Conservation (phyloP, 1,139 yeast species). For the Zygoascus sp. region DNA sequence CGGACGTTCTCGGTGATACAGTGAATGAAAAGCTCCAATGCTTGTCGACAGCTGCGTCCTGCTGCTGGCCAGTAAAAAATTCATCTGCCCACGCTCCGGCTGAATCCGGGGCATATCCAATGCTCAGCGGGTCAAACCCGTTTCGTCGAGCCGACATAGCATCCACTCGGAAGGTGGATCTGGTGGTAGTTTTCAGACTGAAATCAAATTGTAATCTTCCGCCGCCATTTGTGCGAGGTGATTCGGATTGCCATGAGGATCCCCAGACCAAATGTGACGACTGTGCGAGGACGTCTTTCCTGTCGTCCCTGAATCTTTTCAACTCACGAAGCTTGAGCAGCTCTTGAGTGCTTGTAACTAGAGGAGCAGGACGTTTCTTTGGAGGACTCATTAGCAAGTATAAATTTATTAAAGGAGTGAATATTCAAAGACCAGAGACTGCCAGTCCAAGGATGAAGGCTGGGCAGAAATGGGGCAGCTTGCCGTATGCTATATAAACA, state of each 20-base stretch:
- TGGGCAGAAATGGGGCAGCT: background rate
- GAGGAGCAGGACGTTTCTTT: constrained; percentile 7
- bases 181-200: background rate
- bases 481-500: background rate
- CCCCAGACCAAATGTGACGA: too few relatives aligned
- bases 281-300: background rate
- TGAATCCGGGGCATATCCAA: background rate
- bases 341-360: background rate
- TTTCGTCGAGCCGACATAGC: background rate
- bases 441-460: background rate
- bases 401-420: background rate
- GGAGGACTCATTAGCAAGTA: constrained; percentile 3
- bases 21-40: constrained; percentile 2
- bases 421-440: too few relatives aligned
- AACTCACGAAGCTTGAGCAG: background rate
- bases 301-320: background rate
- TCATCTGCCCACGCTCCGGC: too few relatives aligned
- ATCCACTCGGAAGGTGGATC: background rate
- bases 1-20: constrained; percentile 5
- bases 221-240: too few relatives aligned
- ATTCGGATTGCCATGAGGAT: background rate
- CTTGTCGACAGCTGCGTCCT: background rate
- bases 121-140: background rate
- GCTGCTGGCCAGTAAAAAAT: too few relatives aligned
- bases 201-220: background rate